Base-by-base conservation (phyloP, 2,329 filamentous ascomycete genomes). In the Aspergillus eucalypticola region DNA sequence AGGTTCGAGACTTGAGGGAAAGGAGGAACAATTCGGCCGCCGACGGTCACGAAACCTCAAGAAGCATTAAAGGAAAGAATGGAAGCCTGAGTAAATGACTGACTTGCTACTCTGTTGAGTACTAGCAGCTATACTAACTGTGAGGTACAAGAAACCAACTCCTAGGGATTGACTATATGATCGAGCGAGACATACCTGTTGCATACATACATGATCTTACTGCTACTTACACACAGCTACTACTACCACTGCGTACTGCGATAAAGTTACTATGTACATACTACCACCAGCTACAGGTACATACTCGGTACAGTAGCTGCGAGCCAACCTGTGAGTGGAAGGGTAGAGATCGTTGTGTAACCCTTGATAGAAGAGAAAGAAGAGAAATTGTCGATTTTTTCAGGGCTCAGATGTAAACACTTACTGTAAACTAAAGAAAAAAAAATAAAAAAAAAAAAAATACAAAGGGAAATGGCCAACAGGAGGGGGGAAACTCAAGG, bases 1-100 rank as follows among this genome's bases (percentile, higher is more conserved):
- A 51, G 25, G 38, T 60, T 58, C 19, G 44, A 49, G 21, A 50
- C 17, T 19, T 49, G 21, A 32, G 39, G 51, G 23, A 39, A 25
- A 38, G 35, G 13, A 51, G 29, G 29, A 35, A 35, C 32, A 13
- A 62, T 54, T 38, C 52, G 39, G 38, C 25, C 52, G 39, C 32
- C 23, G 38, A 42, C 21, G n/a, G 23, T 23, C 52, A 42, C 25
- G 21, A 42, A 49, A 19, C 32, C 25, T 25, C 41, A 35, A 35
- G 29, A 55, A 29, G 41, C 8, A 21, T 53, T 38, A 6, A 6
- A 46, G 21, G 17, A 21, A 59, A 44, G 57, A 46, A 54, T 54
- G 52, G 41, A 25, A 54, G 21, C 27, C 13, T 7, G 29, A 27
- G n/a, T 42, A 38, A 25, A 23, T 17, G 49, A 35, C 10, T 35